Evolutionary conservation across 2,329 filamentous ascomycete genomes (phyloP).

Genomic region (Colletotrichum aenigma): DNA sequence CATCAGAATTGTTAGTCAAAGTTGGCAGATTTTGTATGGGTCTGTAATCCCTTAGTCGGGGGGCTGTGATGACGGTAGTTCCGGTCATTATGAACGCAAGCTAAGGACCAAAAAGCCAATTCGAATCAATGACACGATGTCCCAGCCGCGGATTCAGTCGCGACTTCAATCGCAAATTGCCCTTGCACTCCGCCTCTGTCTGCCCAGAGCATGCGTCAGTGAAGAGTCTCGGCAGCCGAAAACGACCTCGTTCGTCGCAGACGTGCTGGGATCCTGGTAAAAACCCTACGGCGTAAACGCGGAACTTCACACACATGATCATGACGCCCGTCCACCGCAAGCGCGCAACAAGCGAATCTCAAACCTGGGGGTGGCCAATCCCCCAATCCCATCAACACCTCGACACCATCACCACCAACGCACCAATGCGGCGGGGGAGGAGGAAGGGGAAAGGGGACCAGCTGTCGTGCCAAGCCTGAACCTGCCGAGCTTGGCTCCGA

Average conservation of each 20-base stretch:
- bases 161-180: neutral
- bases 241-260: neutral
- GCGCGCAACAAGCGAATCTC: neutral
- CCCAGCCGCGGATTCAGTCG: neutral
- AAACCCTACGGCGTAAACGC: neutral
- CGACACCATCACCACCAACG: neutral
- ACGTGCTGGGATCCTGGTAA: neutral
- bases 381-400: neutral
- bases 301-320: neutral
- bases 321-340: neutral
- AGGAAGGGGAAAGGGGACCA: neutral
- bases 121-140: neutral
- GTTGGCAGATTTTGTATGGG: neutral
- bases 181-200: neutral
- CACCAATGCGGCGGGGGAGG: neutral
- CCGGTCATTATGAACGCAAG: neutral
- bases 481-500: constrained; percentile 20
- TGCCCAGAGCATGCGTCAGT: neutral
- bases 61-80: neutral
- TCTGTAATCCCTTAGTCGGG: neutral
- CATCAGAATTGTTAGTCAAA: neutral
- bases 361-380: neutral
- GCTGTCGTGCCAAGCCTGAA: constrained; percentile 11
- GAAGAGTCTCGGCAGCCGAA: neutral
- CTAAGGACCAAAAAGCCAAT: neutral